These are phyloP conservation scores for Sordariomycetes sp. DNA, from an alignment of 2,329 filamentous ascomycete species.

Conservation along the genomic window DNA sequence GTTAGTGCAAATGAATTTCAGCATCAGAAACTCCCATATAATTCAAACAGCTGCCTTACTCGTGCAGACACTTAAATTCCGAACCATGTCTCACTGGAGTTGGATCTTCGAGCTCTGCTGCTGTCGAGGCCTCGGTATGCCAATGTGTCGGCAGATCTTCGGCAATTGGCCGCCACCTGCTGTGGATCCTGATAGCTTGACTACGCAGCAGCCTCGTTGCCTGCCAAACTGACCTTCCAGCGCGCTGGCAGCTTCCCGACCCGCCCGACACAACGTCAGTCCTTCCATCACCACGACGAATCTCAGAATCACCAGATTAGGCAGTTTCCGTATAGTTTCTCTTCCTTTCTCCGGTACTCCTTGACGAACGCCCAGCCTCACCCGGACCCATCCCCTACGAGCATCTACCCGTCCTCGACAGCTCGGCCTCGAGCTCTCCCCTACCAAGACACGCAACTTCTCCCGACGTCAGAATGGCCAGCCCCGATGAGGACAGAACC, in stretches of 20 bases:
- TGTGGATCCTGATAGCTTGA: background rate
- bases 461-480: slow-evolving; percentile 8
- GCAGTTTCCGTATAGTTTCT: background rate
- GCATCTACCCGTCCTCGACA: background rate
- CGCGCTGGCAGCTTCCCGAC: background rate
- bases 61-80: too few relatives aligned
- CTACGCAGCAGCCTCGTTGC: slow-evolving; percentile 6
- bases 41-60: too few relatives aligned
- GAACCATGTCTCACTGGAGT: too few relatives aligned
- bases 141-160: background rate
- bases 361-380: background rate
- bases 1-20: too few relatives aligned
- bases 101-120: background rate
- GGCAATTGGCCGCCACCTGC: background rate
- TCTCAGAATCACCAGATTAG: background rate
- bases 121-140: background rate
- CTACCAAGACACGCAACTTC: background rate
- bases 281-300: background rate
- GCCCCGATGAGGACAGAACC: slow-evolving; percentile 46
- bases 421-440: background rate
- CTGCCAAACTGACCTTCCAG: background rate
- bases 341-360: background rate
- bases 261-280: background rate
- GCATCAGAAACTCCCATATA: too few relatives aligned
- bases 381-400: background rate